Conservation (phyloP, 2,329 filamentous ascomycete genomes). For the Aspergillaceae sp. region DNA sequence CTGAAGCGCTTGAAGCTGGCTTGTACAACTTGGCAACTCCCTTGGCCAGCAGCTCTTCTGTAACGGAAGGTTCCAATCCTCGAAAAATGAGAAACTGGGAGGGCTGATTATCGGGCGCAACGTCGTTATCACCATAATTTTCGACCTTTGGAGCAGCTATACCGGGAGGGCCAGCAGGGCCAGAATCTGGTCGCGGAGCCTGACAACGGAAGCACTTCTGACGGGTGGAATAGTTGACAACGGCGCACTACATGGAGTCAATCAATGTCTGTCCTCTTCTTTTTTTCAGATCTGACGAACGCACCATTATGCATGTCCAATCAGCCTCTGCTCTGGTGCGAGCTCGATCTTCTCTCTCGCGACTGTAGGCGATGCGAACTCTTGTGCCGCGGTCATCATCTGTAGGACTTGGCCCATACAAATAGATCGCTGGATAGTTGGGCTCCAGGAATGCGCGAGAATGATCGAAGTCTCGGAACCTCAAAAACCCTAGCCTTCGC, state of each 20-base stretch:
- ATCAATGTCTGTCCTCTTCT: neutral
- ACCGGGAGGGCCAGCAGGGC: constrained; percentile 25
- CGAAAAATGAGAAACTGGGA: constrained; percentile 72
- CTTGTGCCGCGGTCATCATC: constrained; percentile 35
- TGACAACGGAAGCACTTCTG: constrained; percentile 53
- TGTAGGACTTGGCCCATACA: constrained; percentile 38
- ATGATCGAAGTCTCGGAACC: constrained; percentile 42
- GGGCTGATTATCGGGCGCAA: constrained; percentile 47
- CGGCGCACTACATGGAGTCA: constrained; percentile 38
- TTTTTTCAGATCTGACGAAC: constrained; percentile 3
- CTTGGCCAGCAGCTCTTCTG: constrained; percentile 62
- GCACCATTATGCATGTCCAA: constrained; percentile 49
- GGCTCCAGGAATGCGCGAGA: constrained; percentile 47
- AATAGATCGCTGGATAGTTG: constrained; percentile 43
- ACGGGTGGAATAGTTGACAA: constrained; percentile 50
- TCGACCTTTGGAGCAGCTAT: constrained; percentile 36
- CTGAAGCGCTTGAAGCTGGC: constrained; percentile 30
- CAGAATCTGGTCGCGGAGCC: constrained; percentile 43
- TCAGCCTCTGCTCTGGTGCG: constrained; percentile 44
- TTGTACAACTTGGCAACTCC: constrained; percentile 68
- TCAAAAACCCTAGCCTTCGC: constrained; percentile 49
- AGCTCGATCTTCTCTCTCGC: constrained; percentile 44
- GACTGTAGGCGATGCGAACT: constrained; percentile 46
- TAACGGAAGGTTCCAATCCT: constrained; percentile 60
- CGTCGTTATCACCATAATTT: constrained; percentile 49